phyloP scores from a whole-genome alignment of 352 stramenopile genomes.

The Sclerospora graminicola region DNA sequence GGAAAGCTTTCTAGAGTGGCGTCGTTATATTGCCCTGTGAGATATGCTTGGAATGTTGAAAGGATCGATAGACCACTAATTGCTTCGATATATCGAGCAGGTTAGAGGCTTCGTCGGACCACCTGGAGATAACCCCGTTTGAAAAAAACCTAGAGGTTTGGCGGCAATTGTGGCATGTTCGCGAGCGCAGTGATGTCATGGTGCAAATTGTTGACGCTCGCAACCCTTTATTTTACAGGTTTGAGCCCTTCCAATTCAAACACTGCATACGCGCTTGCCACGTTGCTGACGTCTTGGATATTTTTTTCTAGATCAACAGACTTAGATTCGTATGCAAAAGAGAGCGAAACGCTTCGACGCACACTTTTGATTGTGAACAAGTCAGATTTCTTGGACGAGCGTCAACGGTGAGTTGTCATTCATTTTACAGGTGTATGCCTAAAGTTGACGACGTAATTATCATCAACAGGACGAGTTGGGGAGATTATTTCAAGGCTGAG shows the following conservation, averaged over 20 bases:
- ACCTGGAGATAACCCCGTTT: conserved; percentile 95
- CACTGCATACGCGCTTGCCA: neutral
- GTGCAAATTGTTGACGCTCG: conserved; percentile 98
- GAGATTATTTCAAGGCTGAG: conserved; percentile 88
- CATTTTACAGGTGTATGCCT: neutral
- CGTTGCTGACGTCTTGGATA: conserved; percentile 1
- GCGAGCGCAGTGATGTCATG: conserved; percentile 96
- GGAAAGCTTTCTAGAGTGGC: conserved; percentile 97
- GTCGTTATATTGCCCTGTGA: conserved; percentile 90
- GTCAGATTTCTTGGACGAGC: conserved; percentile 94
- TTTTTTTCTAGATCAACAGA: conserved; percentile 80
- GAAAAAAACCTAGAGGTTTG: conserved; percentile 99
- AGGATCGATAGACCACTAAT: conserved; percentile 7
- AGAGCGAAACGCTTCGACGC: conserved; percentile 83
- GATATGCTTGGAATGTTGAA: conserved; percentile 3
- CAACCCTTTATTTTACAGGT: conserved; percentile 97
- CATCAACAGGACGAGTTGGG: conserved; percentile 75
- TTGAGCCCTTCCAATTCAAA: neutral
- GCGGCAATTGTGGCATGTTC: conserved; percentile 98
- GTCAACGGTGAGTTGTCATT: conserved; percentile 61
- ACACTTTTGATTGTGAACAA: conserved; percentile 99
- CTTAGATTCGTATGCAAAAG: conserved; percentile 91
- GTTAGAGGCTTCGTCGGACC: conserved; percentile 62
- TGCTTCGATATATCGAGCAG: conserved; percentile 17
- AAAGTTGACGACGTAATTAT: conserved; percentile 1